Evolutionary conservation across 345 rosid species (phyloP).

Genomic region (Salix caprea): DNA sequence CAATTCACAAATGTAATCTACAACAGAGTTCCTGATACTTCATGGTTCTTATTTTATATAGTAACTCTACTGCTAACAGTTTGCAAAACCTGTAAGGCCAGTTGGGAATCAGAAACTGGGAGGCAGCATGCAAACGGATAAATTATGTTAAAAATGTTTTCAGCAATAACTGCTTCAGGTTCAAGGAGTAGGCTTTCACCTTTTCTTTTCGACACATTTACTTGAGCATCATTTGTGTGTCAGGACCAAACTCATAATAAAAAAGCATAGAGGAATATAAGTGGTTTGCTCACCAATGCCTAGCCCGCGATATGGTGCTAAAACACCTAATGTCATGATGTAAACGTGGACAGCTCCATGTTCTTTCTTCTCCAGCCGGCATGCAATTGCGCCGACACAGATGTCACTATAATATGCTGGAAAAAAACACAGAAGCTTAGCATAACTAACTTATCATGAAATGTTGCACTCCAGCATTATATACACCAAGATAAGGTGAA

Average conservation of each 20-base stretch:
- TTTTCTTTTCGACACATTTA: not conserved
- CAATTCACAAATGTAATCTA: not conserved
- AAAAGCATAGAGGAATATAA: not conserved
- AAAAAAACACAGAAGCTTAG: conserved; percentile 14
- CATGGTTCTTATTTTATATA: not conserved
- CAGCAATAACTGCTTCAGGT: not conserved
- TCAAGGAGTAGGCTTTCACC: not conserved
- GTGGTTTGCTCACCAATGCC: conserved; percentile 68
- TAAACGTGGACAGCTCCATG: conserved; percentile 63
- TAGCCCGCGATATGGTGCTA: conserved; percentile 91
- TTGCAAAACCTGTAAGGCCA: not conserved
- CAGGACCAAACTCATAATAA: not conserved
- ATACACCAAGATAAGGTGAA: not conserved
- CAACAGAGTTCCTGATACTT: not conserved
- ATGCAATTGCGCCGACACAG: conserved; percentile 93
- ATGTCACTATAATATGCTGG: conserved; percentile 91
- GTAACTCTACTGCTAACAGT: not conserved
- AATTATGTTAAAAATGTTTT: not conserved
- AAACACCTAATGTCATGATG: conserved; percentile 96
- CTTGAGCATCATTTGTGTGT: not conserved
- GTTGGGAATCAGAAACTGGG: not conserved
- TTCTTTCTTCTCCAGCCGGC: conserved; percentile 95
- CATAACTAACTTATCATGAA: not conserved
- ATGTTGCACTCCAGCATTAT: not conserved
- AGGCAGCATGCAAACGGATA: not conserved